Evolutionary conservation across 495 filamentous ascomycete species (phyloP), one percentile per base, ranked within the genome.

Genomic region (Elaphomyces granulatus): DNA sequence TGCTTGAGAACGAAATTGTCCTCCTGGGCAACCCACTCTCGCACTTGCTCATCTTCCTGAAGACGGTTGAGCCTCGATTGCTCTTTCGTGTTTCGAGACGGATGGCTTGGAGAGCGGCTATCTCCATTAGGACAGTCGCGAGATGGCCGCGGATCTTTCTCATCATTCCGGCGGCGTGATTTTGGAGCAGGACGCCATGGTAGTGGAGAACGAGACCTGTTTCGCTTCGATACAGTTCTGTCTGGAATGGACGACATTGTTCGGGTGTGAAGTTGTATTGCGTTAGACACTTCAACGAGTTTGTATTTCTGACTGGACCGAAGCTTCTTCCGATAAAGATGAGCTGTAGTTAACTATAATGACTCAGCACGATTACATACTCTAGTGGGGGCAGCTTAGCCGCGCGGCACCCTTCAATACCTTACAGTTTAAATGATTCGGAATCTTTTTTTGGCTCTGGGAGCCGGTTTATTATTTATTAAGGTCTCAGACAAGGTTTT

Each of bases 1-100:
- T 99, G 90, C 56, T 87, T 87, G 46, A 99, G 66, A 15, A 99
- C 90, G 52, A 99, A 99, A 38, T 80, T 74, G 61, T 96, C 90
- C 58, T 99, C 90, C 53, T 90, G 83, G 38, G 87, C 79, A 16
- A 99, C 80, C 73, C 92, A 99, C 49, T 78, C 68, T 30, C 78
- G 70, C 47, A 75, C 81, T 47, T 84, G 83, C 54, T 87, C 78
- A 39, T 85, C 83, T 51, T 80, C 77, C 47, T 78, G 72, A 3
- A 74, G 61, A 39, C 74, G 64, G 45, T 78, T 80, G 21, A 74
- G 59, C 6, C 68, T 70, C 19, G 69, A 54, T 51, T 72, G 68
- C 31, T 72, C 68, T 38, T 56, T 61, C 54, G 61, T 66, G 38
- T 55, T 57, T 18, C 60, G 51, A 8, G 50, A 47, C 40, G 56